Evolutionary conservation across 306 rosid species (phyloP).

Genomic region (Rosa rugosa): DNA sequence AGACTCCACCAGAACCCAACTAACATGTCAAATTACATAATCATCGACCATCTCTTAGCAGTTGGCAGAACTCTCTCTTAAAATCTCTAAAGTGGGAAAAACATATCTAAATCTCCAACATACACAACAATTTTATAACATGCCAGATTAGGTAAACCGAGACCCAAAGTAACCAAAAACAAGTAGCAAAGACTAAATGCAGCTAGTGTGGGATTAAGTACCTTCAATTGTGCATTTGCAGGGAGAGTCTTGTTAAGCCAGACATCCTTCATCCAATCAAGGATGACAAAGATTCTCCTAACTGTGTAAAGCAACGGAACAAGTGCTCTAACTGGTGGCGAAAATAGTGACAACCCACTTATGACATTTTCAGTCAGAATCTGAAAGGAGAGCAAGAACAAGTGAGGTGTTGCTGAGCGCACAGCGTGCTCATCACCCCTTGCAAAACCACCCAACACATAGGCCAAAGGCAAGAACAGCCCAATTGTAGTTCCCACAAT

Average conservation of each 20-base stretch:
- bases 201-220: conserved; percentile 7
- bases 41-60: neutral
- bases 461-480: conserved; percentile 74
- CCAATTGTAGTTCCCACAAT: conserved; percentile 66
- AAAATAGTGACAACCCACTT: conserved; percentile 64
- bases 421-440: conserved; percentile 80
- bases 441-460: conserved; percentile 83
- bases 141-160: neutral
- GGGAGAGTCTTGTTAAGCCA: conserved; percentile 72
- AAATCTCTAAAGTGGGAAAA: neutral
- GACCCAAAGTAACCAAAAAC: neutral
- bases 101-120: neutral
- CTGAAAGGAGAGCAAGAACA: conserved; percentile 74
- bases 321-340: conserved; percentile 77
- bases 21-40: too few relatives aligned
- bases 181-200: neutral
- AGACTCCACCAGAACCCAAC: too few relatives aligned
- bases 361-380: conserved; percentile 78
- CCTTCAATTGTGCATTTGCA: conserved; percentile 61
- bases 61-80: neutral
- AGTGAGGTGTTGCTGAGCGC: conserved; percentile 78
- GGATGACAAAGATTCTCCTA: conserved; percentile 65
- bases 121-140: neutral
- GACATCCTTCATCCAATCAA: conserved; percentile 70
- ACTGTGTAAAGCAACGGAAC: conserved; percentile 74